Conservation (phyloP, 2,329 filamentous ascomycete species). For the Dendrostoma leiphaemia region DNA sequence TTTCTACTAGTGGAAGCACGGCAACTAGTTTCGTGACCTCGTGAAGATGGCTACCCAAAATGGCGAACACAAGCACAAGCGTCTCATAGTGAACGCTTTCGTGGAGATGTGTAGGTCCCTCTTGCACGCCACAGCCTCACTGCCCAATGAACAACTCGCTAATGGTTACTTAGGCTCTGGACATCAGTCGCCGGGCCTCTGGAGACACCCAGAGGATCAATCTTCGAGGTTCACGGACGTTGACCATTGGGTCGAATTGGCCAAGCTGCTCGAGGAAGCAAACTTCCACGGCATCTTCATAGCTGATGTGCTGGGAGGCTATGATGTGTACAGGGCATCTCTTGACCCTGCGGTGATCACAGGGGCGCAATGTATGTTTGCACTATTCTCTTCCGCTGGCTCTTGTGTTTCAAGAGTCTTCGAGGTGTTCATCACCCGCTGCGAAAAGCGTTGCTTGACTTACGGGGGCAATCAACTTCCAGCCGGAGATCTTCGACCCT, state of each 20-base stretch:
- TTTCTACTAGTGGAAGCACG: too few relatives aligned
- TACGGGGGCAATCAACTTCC: too few relatives aligned
- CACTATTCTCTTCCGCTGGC: background rate
- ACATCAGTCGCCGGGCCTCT: conserved; percentile 46
- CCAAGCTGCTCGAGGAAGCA: conserved; percentile 56
- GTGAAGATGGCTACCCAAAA: conserved; percentile 7
- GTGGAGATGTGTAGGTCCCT: conserved; percentile 21
- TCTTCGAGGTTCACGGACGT: conserved; percentile 61
- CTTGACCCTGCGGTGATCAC: conserved; percentile 56
- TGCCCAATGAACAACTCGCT: too few relatives aligned
- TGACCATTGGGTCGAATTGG: conserved; percentile 60
- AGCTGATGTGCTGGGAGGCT: conserved; percentile 62
- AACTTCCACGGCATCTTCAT: conserved; percentile 68
- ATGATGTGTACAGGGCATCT: conserved; percentile 67
- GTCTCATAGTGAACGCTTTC: conserved; percentile 21
- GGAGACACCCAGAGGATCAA: conserved; percentile 63
- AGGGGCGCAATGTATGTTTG: conserved; percentile 56
- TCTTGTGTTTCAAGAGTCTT: too few relatives aligned
- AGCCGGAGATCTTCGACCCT: too few relatives aligned
- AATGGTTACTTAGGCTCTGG: conserved; percentile 37
- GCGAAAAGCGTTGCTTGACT: too few relatives aligned
- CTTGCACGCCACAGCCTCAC: too few relatives aligned
- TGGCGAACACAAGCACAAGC: conserved; percentile 7
- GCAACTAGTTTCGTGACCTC: background rate
- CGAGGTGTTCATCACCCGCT: too few relatives aligned